These are phyloP conservation scores for Daldinia sp. DNA, from an alignment of 2,329 filamentous ascomycete species.

Conservation along the genomic window DNA sequence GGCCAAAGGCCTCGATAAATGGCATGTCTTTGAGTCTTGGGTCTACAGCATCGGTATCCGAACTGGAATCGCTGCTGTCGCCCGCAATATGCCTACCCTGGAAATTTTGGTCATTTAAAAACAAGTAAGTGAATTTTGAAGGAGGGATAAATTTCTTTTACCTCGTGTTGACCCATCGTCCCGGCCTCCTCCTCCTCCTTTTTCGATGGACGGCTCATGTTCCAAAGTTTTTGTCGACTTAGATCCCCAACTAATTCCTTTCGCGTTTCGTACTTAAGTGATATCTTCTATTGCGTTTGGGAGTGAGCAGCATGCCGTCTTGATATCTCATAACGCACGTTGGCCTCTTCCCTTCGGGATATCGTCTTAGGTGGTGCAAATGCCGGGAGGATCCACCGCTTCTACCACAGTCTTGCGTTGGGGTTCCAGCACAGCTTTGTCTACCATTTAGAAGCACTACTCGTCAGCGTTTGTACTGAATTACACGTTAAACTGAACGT, in stretches of 20 bases:
- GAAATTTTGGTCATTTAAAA: slow-evolving; percentile 11
- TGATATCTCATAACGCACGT: slow-evolving; percentile 29
- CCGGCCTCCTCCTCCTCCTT: slow-evolving; percentile 23
- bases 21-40: slow-evolving; percentile 25
- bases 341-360: slow-evolving; percentile 20
- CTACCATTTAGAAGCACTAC: slow-evolving; percentile 26
- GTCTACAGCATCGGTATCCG: slow-evolving; percentile 24
- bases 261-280: neutral
- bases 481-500: slow-evolving; percentile 21
- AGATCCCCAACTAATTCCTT: neutral
- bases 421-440: slow-evolving; percentile 28
- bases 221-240: neutral
- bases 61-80: slow-evolving; percentile 21
- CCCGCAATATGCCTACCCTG: slow-evolving; percentile 27
- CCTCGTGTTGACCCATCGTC: slow-evolving; percentile 17
- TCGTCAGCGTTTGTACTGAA: slow-evolving; percentile 25
- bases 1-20: slow-evolving; percentile 44
- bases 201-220: slow-evolving; percentile 22
- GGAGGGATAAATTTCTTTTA: slow-evolving; percentile 12
- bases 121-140: neutral
- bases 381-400: slow-evolving; percentile 31
- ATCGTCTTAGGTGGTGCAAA: slow-evolving; percentile 31
- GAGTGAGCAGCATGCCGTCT: slow-evolving; percentile 13
- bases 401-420: slow-evolving; percentile 29
- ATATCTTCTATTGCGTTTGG: slow-evolving; percentile 11